Evolutionary conservation across 352 stramenopile genomes (phyloP).

Genomic region (Phytopythium cucurbitacearum): DNA sequence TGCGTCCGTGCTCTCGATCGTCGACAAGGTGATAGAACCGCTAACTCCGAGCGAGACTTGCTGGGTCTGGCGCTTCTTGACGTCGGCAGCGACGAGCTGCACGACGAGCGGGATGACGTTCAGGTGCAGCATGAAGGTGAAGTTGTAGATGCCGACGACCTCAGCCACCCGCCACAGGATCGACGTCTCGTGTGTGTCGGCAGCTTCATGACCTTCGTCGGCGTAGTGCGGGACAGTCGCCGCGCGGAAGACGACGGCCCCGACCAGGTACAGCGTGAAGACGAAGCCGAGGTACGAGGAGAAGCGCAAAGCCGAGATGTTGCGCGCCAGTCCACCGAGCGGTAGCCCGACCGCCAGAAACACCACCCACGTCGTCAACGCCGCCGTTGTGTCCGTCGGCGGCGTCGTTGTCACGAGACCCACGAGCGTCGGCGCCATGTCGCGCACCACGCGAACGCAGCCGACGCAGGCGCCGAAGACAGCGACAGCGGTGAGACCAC

Average conservation of each 20-base stretch:
- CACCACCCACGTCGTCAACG: conserved; percentile 44
- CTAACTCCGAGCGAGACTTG: too few species aligned
- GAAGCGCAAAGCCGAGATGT: conserved; percentile 63
- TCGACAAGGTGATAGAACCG: background rate
- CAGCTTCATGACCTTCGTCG: background rate
- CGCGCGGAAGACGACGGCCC: conserved; percentile 54
- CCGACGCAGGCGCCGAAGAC: conserved; percentile 78
- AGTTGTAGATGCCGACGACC: conserved; percentile 79
- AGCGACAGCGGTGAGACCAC: conserved; percentile 58
- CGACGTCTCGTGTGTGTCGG: background rate
- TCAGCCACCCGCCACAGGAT: conserved; percentile 52
- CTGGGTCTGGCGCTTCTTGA: conserved; percentile 6
- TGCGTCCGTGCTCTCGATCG: conserved; percentile 10
- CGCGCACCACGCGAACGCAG: conserved; percentile 61
- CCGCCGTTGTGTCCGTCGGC: conserved; percentile 32
- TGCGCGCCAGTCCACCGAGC: conserved; percentile 57
- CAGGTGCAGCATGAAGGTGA: conserved; percentile 79
- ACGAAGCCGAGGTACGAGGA: conserved; percentile 72
- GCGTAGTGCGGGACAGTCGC: background rate
- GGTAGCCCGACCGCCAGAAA: conserved; percentile 60
- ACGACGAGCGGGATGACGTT: conserved; percentile 73
- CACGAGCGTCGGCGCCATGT: conserved; percentile 67
- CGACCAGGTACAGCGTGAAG: conserved; percentile 69
- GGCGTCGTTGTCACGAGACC: conserved; percentile 17
- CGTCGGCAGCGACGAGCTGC: conserved; percentile 39